Evolutionary conservation across 768 basidiomycete genomes (phyloP).

Genomic region (Trametes coccinea): DNA sequence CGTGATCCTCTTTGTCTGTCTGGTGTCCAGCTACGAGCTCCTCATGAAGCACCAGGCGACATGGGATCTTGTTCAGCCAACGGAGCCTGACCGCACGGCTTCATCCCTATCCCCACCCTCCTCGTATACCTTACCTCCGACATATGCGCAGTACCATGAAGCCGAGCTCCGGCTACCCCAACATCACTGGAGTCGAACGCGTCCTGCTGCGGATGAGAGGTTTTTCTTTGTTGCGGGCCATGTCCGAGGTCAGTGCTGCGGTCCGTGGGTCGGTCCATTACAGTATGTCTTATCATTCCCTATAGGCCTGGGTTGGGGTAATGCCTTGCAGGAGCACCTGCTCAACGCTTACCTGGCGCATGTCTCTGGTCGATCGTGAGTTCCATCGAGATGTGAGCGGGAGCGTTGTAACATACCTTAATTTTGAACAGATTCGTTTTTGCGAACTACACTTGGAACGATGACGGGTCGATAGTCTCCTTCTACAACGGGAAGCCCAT

Average conservation of each 20-base stretch:
- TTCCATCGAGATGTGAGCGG: background rate
- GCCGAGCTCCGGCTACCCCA: conserved; percentile 12
- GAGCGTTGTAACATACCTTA: too few relatives aligned
- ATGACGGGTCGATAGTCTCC: conserved; percentile 9
- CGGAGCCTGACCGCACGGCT: background rate
- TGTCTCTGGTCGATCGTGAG: conserved; percentile 3
- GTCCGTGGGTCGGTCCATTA: background rate
- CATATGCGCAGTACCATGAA: conserved; percentile 3
- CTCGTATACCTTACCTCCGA: background rate
- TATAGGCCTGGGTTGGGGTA: conserved; percentile 14
- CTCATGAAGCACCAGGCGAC: background rate
- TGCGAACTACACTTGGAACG: conserved; percentile 15
- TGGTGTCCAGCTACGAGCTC: background rate
- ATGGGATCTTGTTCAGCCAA: background rate
- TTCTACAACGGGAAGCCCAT: conserved; percentile 4
- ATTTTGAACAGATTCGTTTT: conserved; percentile 6
- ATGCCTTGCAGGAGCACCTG: conserved; percentile 11
- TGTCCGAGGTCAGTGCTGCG: background rate
- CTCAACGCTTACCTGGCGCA: conserved; percentile 11
- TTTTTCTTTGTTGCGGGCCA: conserved; percentile 14
- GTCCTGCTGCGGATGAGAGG: background rate
- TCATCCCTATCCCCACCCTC: background rate
- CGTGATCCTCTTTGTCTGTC: background rate
- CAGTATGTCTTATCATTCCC: background rate
- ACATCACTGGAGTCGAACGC: conserved; percentile 1